Evolutionary conservation across 345 rosid genomes (phyloP).

Genomic region (Citrus inodora): DNA sequence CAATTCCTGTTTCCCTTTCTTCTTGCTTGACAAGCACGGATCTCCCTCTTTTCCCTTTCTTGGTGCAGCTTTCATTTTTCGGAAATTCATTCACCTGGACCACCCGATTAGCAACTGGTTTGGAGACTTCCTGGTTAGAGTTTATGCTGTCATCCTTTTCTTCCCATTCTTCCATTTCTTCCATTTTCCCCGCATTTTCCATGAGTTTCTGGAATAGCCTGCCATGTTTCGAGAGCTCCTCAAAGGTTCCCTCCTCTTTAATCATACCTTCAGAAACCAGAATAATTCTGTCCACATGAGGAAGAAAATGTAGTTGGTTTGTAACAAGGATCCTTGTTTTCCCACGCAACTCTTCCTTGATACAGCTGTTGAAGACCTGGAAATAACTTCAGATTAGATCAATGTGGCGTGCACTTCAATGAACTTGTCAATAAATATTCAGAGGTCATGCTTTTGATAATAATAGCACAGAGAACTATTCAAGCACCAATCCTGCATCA

Average conservation of each 20-base stretch:
- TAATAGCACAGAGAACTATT: neutral
- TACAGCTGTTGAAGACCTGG: slow-evolving; percentile 88
- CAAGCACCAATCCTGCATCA: neutral
- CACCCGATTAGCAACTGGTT: slow-evolving; percentile 33
- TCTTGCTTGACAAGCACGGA: slow-evolving; percentile 86
- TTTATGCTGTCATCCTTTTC: slow-evolving; percentile 22
- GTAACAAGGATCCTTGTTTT: slow-evolving; percentile 93
- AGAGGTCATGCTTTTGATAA: neutral
- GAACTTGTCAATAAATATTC: slow-evolving; percentile 2
- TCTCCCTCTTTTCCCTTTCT: slow-evolving; percentile 56
- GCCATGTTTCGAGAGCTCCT: slow-evolving; percentile 77
- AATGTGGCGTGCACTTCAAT: neutral
- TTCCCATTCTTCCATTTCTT: slow-evolving; percentile 40
- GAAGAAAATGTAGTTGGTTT: slow-evolving; percentile 97
- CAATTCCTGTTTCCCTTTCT: slow-evolving; percentile 92
- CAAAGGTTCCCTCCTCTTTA: slow-evolving; percentile 84
- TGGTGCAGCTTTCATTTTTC: slow-evolving; percentile 23
- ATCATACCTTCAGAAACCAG: slow-evolving; percentile 72
- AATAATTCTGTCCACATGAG: slow-evolving; percentile 75
- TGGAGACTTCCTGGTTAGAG: slow-evolving; percentile 31
- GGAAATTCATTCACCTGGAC: slow-evolving; percentile 18
- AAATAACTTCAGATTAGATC: slow-evolving; percentile 10
- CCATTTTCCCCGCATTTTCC: slow-evolving; percentile 98
- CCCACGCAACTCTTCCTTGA: slow-evolving; percentile 68
- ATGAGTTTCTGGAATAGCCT: slow-evolving; percentile 71